Base-by-base conservation (phyloP, 768 basidiomycete species). In the Ramaria sp. region DNA sequence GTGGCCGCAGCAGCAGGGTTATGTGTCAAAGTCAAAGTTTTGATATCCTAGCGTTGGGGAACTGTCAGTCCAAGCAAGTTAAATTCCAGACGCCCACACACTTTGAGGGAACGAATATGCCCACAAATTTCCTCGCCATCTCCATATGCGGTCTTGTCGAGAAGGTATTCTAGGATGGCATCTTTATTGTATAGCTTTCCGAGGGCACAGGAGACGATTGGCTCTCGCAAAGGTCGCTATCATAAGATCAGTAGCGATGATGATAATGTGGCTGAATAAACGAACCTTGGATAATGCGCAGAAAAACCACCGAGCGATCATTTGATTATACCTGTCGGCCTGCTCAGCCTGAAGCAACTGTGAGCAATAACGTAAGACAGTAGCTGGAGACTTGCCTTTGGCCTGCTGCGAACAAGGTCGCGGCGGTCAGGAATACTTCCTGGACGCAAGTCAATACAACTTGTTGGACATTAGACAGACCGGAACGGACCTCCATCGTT, bases 151-250 rank as follows among this genome's bases (percentile, higher is more conserved):
- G 78, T 70, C 61, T 80, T 82, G 66, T 95, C 88, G 15, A 98
- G 70, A 30, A 97, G 74, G 68, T 83, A 95, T 66, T 96, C 90
- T 38, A 99, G 78, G 25, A 99, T 73, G 0, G 94, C 81, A 61
- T 95, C 95, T 64, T 95, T 96, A 70, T 97, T 99, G 66, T 97
- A 98, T 0, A 99, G 72, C 66, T 94, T 95, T 10, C 96, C 96
- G 0, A 97, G 75, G 0, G 83, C 83, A 68, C 92, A 95, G 0
- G 93, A 84, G 0, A 97, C 96, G 5, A 97, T 73, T 0, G 96
- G 96, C 56, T 89, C 83, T 62, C 84, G 82, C 1, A 98, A 74
- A n/a, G 82, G 83, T 52, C 79, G 78, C 91, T 94, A 63, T 12
- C 25, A 9, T 36, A 27, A 18, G 12, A 42, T 28, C 43, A 37